Evolutionary conservation across 148 eudicot species (phyloP), one percentile per base, ranked within the genome.

Genomic region (Nepenthes mirabilis): DNA sequence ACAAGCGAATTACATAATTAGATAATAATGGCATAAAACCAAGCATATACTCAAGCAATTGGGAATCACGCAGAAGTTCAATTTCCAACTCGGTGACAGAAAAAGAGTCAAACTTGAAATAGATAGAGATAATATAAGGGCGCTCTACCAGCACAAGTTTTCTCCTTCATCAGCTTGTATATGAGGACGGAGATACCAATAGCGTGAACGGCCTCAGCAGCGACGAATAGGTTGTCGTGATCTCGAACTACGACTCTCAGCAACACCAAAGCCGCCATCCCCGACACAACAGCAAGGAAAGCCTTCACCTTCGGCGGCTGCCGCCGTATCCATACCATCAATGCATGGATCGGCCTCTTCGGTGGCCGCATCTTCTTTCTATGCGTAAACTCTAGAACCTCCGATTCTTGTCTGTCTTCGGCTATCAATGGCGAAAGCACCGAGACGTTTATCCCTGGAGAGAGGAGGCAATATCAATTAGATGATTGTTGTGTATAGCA

Each of bases 251-350:
- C 75, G 14, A 75, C 66, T 12, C 97, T 72, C 6, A 91, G 73
- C 47, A 87, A 34, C 1, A 83, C 90, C 23, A 91, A 70, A 6
- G 90, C 76, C 11, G 81, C 77, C 91, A 87, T 81, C 12, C 87
- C 93, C 36, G 83, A 60, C 6, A 87, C 80, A 14, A 91, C 95
- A 37, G 87, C 97, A 2, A 91, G 67, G 43, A 91, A 81, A 33
- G 90, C 95, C 76, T 91, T 91, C 61, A 91, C 90, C 81, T 87
- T 91, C 5, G 97, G 93, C 40, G 95, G 95, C 57, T 91, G 97
- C 45, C 93, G 67, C 63, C 79, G 74, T 2, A 86, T 77, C 97
- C 94, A 86, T 57, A 70, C 14, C 34, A 72, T 52, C 43, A 79
- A 68, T 9, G 83, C 66, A 12, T 82, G 84, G 80, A 90, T 90